Evolutionary conservation across 2,329 filamentous ascomycete genomes (phyloP).

Genomic region (Alternaria triticimaculans): DNA sequence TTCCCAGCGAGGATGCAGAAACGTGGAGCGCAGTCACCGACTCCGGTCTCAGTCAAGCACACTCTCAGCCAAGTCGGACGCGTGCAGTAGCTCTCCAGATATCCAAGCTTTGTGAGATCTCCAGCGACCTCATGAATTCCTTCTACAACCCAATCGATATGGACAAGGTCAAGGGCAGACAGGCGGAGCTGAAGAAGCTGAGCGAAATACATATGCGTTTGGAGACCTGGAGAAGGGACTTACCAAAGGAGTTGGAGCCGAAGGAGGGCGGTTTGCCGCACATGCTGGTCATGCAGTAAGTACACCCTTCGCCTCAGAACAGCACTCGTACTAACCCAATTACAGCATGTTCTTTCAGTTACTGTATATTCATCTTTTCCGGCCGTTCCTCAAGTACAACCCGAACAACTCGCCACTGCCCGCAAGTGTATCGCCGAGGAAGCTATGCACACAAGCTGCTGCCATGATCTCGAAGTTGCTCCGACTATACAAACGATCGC

Average conservation of each 20-base stretch:
- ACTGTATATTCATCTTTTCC: constrained; percentile 93
- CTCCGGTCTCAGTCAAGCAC: constrained; percentile 73
- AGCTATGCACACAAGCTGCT: constrained; percentile 89
- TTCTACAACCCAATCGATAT: constrained; percentile 84
- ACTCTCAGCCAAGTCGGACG: constrained; percentile 81
- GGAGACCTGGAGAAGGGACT: constrained; percentile 83
- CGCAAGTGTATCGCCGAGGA: constrained; percentile 84
- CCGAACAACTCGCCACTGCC: constrained; percentile 83
- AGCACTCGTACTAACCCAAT: constrained; percentile 29
- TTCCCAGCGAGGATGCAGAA: constrained; percentile 84
- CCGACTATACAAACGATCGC: constrained; percentile 89
- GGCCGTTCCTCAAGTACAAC: constrained; percentile 91
- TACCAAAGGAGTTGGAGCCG: constrained; percentile 86
- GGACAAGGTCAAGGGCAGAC: constrained; percentile 71
- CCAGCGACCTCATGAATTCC: constrained; percentile 83
- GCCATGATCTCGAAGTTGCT: constrained; percentile 92
- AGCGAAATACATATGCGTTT: constrained; percentile 89
- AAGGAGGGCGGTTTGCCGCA: constrained; percentile 89
- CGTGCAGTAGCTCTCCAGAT: constrained; percentile 76
- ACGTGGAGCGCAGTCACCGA: constrained; percentile 91
- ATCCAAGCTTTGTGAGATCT: constrained; percentile 87
- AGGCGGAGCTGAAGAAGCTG: constrained; percentile 87
- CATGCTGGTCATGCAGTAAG: constrained; percentile 85
- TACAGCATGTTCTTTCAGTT: constrained; percentile 95
- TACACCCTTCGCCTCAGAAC: too few relatives aligned